Percentiles rank a stretch among this genome's conserved stretches.
Conservation (phyloP, 106 monocot species). For the Allium cepa region DNA sequence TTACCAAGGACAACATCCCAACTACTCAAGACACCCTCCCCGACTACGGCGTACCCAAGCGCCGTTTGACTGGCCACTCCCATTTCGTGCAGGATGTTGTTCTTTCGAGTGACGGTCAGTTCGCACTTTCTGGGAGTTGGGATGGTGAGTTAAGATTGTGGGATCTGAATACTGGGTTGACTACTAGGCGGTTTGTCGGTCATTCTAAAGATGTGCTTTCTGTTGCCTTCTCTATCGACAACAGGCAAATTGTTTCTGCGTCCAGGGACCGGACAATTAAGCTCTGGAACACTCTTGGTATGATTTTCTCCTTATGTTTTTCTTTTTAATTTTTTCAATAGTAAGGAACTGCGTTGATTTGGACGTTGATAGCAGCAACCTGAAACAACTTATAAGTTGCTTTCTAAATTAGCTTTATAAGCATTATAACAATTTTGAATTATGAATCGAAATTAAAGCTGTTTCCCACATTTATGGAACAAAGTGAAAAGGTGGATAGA, state of each 20-base stretch:
- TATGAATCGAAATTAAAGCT: too few species aligned
- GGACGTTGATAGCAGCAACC: too few species aligned
- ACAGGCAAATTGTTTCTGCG: slow-evolving; percentile 20
- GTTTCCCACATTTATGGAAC: too few species aligned
- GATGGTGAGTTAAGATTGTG: slow-evolving; percentile 25
- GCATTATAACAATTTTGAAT: too few species aligned
- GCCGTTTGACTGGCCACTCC: slow-evolving; percentile 27
- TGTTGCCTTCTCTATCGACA: slow-evolving; percentile 26
- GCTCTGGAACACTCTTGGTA: slow-evolving; percentile 23
- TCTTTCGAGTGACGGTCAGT: slow-evolving; percentile 25
- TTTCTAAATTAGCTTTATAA: too few species aligned
- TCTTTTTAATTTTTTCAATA: neutral
- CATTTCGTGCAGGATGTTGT: slow-evolving; percentile 29
- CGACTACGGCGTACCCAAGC: slow-evolving; percentile 11
- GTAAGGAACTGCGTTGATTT: too few species aligned
- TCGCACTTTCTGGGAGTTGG: slow-evolving; percentile 25
- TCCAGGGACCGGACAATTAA: slow-evolving; percentile 20
- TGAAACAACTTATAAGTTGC: too few species aligned
- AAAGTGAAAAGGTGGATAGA: too few species aligned
- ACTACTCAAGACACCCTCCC: neutral
- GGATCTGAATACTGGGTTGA: slow-evolving; percentile 18
- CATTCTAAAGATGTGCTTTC: slow-evolving; percentile 22
- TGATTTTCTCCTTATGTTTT: neutral
- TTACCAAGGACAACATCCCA: slow-evolving; percentile 7
- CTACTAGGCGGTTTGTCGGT: slow-evolving; percentile 19